Conservation (phyloP, 2,329 filamentous ascomycete genomes). For the Fusarium palustre region DNA sequence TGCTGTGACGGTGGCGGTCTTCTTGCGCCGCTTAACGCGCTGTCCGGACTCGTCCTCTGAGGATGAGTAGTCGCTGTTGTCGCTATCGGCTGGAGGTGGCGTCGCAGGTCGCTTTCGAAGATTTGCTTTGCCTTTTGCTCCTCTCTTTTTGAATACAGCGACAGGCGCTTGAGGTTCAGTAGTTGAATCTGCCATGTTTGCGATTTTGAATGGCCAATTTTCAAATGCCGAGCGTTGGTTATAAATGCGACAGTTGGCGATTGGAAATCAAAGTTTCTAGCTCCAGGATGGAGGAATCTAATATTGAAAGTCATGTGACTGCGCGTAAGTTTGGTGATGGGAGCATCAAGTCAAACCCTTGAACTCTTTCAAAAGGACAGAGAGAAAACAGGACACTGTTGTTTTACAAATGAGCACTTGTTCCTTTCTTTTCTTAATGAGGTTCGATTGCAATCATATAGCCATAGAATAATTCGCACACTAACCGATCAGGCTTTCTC, state of each 20-base stretch:
- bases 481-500: not conserved
- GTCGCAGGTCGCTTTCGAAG: slow-evolving; percentile 84
- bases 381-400: not conserved
- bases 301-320: slow-evolving; percentile 37
- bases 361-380: not conserved
- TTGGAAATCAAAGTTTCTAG: slow-evolving; percentile 36
- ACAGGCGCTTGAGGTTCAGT: slow-evolving; percentile 59
- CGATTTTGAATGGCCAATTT: not conserved
- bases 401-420: not conserved
- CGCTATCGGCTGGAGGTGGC: slow-evolving; percentile 74
- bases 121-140: slow-evolving; percentile 79
- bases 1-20: slow-evolving; percentile 72
- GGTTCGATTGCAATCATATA: too few relatives aligned
- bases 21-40: slow-evolving; percentile 82
- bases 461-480: not conserved
- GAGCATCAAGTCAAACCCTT: not conserved
- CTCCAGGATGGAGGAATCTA: slow-evolving; percentile 22
- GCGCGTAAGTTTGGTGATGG: slow-evolving; percentile 17
- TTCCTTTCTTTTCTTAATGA: not conserved
- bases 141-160: slow-evolving; percentile 87
- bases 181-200: slow-evolving; percentile 38
- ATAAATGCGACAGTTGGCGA: slow-evolving; percentile 4
- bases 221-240: not conserved
- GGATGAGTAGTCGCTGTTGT: slow-evolving; percentile 74
- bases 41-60: slow-evolving; percentile 82